phyloP scores from a whole-genome alignment of 495 filamentous ascomycete genomes.

The Tuber indicum region DNA sequence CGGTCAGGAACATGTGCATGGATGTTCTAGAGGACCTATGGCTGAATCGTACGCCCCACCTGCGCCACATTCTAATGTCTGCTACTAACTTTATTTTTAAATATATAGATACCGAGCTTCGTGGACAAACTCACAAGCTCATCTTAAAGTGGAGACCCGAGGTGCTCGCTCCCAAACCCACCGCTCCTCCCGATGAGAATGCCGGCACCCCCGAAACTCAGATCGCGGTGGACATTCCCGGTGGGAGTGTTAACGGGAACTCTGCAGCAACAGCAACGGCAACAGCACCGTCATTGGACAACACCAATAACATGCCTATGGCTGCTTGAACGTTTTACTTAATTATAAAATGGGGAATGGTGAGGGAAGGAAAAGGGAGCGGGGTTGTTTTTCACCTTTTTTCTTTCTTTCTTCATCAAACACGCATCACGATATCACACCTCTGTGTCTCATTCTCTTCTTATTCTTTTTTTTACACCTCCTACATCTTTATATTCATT shows the following conservation, averaged over 20 bases:
- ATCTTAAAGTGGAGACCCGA: constrained; percentile 50
- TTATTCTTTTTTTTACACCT: constrained; percentile 1
- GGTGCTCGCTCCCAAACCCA: constrained; percentile 40
- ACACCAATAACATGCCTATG: not conserved
- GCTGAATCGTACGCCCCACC: constrained; percentile 58
- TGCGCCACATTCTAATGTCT: not conserved
- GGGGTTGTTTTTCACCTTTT: not conserved
- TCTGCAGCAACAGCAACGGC: not conserved
- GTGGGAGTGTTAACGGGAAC: constrained; percentile 1
- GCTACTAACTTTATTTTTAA: constrained; percentile 10
- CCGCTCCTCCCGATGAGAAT: not conserved
- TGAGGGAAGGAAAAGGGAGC: not conserved
- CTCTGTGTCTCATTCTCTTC: constrained; percentile 1
- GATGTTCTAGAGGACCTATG: constrained; percentile 82
- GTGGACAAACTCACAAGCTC: constrained; percentile 45
- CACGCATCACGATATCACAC: not conserved
- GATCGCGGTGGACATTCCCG: not conserved
- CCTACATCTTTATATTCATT: constrained; percentile 20
- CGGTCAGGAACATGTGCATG: constrained; percentile 70
- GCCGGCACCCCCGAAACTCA: not conserved
- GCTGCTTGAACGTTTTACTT: not conserved
- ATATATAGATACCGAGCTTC: constrained; percentile 48
- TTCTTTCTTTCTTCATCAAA: not conserved
- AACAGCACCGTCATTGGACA: not conserved
- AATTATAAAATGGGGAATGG: not conserved